A percentile compares a stretch with the other conserved stretches of the same genome.
Conservation (phyloP, 768 basidiomycete genomes). For the Leucosporidium scottii region DNA sequence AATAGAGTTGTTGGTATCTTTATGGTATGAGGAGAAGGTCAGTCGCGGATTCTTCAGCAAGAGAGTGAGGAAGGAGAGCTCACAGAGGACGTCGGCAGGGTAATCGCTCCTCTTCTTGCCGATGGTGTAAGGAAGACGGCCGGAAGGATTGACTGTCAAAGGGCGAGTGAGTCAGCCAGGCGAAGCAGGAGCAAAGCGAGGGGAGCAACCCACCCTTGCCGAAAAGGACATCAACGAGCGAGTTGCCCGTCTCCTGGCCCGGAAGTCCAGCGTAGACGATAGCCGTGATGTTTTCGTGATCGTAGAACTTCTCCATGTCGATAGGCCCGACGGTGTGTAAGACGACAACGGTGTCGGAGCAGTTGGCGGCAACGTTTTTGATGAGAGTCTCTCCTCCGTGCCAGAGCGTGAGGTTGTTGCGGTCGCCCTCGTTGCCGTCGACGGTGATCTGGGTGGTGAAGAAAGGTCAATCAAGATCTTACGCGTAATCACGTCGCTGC, state of each 20-base stretch:
- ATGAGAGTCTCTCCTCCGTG: constrained; percentile 68
- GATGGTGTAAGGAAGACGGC: constrained; percentile 67
- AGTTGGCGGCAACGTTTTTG: constrained; percentile 54
- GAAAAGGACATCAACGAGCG: constrained; percentile 64
- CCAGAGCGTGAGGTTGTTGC: constrained; percentile 20
- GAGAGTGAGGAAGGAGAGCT: too few species aligned
- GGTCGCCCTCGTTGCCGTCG: constrained; percentile 18
- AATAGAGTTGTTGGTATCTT: not conserved
- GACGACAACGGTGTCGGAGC: constrained; percentile 67
- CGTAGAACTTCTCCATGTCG: constrained; percentile 18
- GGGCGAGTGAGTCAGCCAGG: not conserved
- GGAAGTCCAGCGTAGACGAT: constrained; percentile 16
- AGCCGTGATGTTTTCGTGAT: constrained; percentile 26
- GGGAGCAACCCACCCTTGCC: constrained; percentile 41
- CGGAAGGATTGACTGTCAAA: constrained; percentile 59
- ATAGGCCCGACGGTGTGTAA: constrained; percentile 63
- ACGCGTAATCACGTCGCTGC: constrained; percentile 16
- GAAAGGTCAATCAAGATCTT: not conserved
- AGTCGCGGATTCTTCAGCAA: too few species aligned
- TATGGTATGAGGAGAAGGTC: too few species aligned
- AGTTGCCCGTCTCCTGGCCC: constrained; percentile 58
- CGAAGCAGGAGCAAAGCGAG: not conserved
- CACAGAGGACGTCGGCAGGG: constrained; percentile 47
- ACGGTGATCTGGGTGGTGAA: not conserved
- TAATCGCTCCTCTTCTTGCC: constrained; percentile 59